Conservation (phyloP, 2,329 filamentous ascomycete genomes). For the Dothiorella sarmentorum region DNA sequence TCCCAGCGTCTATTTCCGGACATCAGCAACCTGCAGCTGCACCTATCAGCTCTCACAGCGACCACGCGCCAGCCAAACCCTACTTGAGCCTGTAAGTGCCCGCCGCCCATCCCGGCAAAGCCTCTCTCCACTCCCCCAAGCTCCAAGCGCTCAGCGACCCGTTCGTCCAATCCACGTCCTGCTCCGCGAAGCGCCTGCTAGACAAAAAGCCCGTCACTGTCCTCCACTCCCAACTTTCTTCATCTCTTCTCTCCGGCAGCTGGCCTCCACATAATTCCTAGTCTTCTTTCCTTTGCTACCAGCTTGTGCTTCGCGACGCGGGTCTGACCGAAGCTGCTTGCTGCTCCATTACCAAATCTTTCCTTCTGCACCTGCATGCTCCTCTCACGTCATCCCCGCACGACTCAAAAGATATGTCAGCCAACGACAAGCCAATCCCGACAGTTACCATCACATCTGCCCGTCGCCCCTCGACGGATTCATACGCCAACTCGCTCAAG, state of each 20-base stretch:
- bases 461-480: constrained; percentile 39
- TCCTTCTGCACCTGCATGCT: constrained; percentile 29
- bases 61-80: neutral
- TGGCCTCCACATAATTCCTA: constrained; percentile 39
- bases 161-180: constrained; percentile 15
- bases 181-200: constrained; percentile 35
- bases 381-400: constrained; percentile 29
- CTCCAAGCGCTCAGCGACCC: neutral
- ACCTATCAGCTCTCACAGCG: constrained; percentile 15
- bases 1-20: constrained; percentile 18
- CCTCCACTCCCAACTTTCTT: constrained; percentile 30
- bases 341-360: constrained; percentile 17
- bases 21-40: constrained; percentile 3
- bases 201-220: constrained; percentile 40
- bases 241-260: constrained; percentile 30
- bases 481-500: constrained; percentile 49
- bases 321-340: constrained; percentile 16
- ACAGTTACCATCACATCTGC: constrained; percentile 39
- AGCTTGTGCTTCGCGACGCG: constrained; percentile 11
- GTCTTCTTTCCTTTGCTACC: constrained; percentile 23
- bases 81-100: constrained; percentile 18
- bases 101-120: neutral
- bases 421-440: constrained; percentile 43
- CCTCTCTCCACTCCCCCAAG: constrained; percentile 9
- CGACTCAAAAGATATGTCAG: constrained; percentile 40